A percentile compares a stretch with the other conserved stretches of the same genome.
phyloP scores from a whole-genome alignment of 768 basidiomycete genomes.

The Amanita molliuscula region DNA sequence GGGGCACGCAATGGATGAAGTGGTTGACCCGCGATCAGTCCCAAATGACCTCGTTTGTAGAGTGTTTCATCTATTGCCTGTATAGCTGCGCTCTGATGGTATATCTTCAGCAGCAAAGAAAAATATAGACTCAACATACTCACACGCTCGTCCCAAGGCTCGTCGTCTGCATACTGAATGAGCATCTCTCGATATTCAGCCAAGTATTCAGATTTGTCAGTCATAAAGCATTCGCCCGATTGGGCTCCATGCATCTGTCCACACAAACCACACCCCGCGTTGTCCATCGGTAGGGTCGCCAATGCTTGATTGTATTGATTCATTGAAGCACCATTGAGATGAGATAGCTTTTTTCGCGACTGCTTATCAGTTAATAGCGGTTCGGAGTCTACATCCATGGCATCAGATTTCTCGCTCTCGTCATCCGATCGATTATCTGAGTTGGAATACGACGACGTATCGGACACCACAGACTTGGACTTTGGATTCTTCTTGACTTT shows the following conservation, averaged over 20 bases:
- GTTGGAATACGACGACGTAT: slow-evolving; percentile 22
- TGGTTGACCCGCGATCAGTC: slow-evolving; percentile 55
- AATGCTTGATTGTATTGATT: background rate
- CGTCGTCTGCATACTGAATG: slow-evolving; percentile 51
- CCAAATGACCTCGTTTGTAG: slow-evolving; percentile 39
- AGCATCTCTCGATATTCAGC: slow-evolving; percentile 62
- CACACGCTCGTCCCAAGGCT: slow-evolving; percentile 58
- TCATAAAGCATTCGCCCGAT: slow-evolving; percentile 48
- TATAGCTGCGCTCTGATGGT: slow-evolving; percentile 44
- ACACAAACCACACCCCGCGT: slow-evolving; percentile 51
- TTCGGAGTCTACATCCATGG: slow-evolving; percentile 9
- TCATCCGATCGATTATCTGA: slow-evolving; percentile 20
- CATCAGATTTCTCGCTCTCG: slow-evolving; percentile 13
- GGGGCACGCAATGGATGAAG: slow-evolving; percentile 38
- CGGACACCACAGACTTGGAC: slow-evolving; percentile 16
- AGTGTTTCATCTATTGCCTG: slow-evolving; percentile 60
- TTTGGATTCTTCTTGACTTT: slow-evolving; percentile 12
- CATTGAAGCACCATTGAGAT: background rate
- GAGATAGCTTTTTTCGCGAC: background rate
- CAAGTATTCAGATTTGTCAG: slow-evolving; percentile 51
- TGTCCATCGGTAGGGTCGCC: background rate
- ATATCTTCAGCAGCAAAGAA: slow-evolving; percentile 2
- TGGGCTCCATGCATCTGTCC: slow-evolving; percentile 37
- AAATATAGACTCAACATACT: slow-evolving; percentile 10
- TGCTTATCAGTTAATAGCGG: background rate